Percentiles rank a stretch among this genome's conserved stretches.
Evolutionary conservation across 2,329 filamentous ascomycete species (phyloP).

Genomic region (Fusarium mangiferae): DNA sequence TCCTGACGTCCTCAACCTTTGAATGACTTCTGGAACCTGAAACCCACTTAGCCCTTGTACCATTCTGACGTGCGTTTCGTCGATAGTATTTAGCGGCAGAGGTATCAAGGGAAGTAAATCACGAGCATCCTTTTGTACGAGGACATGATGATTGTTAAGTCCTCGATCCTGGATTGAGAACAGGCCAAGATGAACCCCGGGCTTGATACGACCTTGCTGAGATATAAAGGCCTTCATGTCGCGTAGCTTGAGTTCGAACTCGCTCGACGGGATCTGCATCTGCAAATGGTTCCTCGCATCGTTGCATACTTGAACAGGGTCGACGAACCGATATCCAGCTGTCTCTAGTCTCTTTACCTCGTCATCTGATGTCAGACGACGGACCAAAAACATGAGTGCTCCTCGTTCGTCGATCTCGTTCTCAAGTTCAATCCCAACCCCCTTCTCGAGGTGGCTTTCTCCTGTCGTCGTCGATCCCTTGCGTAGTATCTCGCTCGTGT

Average conservation of each 20-base stretch:
- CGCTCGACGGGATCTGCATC: constrained; percentile 75
- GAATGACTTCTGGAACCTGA: constrained; percentile 47
- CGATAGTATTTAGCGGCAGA: constrained; percentile 62
- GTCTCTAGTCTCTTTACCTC: constrained; percentile 74
- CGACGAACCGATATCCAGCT: constrained; percentile 80
- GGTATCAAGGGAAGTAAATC: constrained; percentile 70
- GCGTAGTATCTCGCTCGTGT: constrained; percentile 1
- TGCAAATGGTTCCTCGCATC: constrained; percentile 80
- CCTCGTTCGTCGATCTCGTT: constrained; percentile 69
- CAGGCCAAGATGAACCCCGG: constrained; percentile 66
- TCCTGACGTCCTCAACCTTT: constrained; percentile 49
- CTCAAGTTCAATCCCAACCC: constrained; percentile 38
- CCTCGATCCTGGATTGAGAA: constrained; percentile 66
- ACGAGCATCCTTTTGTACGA: constrained; percentile 65
- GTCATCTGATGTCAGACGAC: constrained; percentile 64
- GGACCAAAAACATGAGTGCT: constrained; percentile 83
- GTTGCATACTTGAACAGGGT: constrained; percentile 73
- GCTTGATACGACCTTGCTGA: constrained; percentile 56
- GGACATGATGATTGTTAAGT: constrained; percentile 68
- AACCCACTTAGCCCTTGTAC: constrained; percentile 60
- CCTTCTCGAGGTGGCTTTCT: constrained; percentile 54
- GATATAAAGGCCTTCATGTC: constrained; percentile 70
- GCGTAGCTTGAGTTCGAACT: constrained; percentile 69
- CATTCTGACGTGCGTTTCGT: constrained; percentile 64
- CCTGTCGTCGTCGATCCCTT: constrained; percentile 19